Base-by-base conservation (phyloP, 768 basidiomycete species). In the Clavaria fumosa region DNA sequence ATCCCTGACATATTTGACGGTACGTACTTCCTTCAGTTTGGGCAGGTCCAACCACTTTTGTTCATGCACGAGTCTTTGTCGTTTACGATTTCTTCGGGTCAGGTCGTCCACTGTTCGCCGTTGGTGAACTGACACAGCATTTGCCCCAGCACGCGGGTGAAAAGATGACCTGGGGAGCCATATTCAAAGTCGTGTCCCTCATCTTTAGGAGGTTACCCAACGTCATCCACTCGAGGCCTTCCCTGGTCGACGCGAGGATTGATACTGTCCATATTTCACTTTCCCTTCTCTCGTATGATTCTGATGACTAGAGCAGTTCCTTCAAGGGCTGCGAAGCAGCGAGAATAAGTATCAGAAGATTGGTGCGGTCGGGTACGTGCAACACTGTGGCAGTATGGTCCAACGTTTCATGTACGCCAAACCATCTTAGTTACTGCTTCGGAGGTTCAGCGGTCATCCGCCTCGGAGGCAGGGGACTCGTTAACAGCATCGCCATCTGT, bases 1-100 rank as follows among this genome's bases (percentile, higher is more conserved):
- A 59, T 73, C 12, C 75, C 75, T 6, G 72, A 78, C 53, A 51
- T 72, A 34, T 78, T 75, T 45, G 50, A 59, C 42, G 75, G 74
- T 69, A 37, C 32, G 56, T 47, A 23, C 15, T 38, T 31, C 17
- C 12, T 34, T 17, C 18, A 15, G 5, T 22, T 20, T 32, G 31
- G 9, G 14, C 26, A 9, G 26, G 14, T 9, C 11, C 12, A 6
- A 20, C n/a, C 1, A 33, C 23, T 43, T 45, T 12, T 18, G 10
- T 10, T 33, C 34, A 27, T n/a, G n/a, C n/a, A n/a, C n/a, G n/a
- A n/a, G n/a, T n/a, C n/a, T n/a, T n/a, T n/a, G n/a, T n/a, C n/a
- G n/a, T n/a, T n/a, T n/a, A 18, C 14, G 21, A 31, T 41, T 31
- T 24, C 7, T 20, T 11, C 14, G 15, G 12, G 3, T 28, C 27